Evolutionary conservation across 169 alveolate genomes (phyloP), one percentile per base, ranked within the genome.

Genomic region (Cryptosporidium ryanae): DNA sequence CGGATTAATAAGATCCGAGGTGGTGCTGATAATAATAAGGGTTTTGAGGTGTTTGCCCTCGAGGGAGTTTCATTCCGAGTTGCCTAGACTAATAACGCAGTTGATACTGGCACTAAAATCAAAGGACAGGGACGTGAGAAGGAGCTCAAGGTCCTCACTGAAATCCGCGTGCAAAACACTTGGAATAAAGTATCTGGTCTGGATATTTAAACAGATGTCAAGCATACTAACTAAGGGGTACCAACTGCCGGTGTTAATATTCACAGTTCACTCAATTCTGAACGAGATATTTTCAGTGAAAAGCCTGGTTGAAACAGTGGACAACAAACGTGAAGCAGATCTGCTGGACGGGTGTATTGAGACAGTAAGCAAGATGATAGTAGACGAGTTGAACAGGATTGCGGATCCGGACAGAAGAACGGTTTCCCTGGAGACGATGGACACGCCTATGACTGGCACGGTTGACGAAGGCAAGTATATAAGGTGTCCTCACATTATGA

Each of bases 351-450:
- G 44, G 17, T 76, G 65, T 29, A 55, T 76, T 1, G 66, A 59
- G 46, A 55, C 38, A 10, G 6, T 76, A 21, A 25, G 52, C 10
- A 43, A 34, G 4, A 55, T 76, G 68, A 59, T 76, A 27, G n/a
- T 61, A n/a, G 71, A 61, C 13, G 87, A 76, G 15, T 65, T 76
- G 3, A 76, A 76, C 29, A 76, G 87, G 25, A 61, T 76, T 29
- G 87, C 87, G 6, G 87, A 76, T 76, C 87, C 87, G 1, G 87
- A 76, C 27, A 55, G 32, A 59, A 55, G 87, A 55, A 68, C 83
- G n/a, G 63, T 70, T 13, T 29, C 87, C 7, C 44, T 76, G 13
- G 87, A 76, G 2, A 76, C 71, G 8, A 61, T 76, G n/a, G 87
- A 76, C 59, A 76, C 87, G 18, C 87, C 87, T 7, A 61, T 76